Evolutionary conservation across 129 eudicot species (phyloP), one percentile per base, ranked within the genome.

Genomic region (Ambrosia trifida): DNA sequence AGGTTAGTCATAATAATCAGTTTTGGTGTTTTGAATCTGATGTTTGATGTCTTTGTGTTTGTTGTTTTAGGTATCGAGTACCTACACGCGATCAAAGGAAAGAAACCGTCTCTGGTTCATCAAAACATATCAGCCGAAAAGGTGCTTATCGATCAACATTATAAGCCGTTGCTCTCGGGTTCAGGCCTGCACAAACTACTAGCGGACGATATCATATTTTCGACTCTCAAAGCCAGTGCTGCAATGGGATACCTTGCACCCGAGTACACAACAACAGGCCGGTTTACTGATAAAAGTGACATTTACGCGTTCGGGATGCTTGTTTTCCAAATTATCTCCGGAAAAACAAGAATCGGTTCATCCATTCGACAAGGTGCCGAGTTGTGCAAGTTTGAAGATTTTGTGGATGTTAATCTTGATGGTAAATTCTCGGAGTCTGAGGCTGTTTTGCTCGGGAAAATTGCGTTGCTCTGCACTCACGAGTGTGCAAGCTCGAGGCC

Each of bases 211-310:
- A 85, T 89, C 14, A 78, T 85, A 68, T 92, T 86, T 66, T 92
- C 95, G 1, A 74, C 87, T 14, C 91, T 92, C n/a, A 92, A 92
- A 72, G 83, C 85, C 18, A 86, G 95, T 76, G 98, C 98, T 56
- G 98, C 96, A 8, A 92, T 89, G 95, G 98, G 98, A 43, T 92
- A 89, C 72, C 82, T 92, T 3, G 96, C 98, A 18, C 96, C 96
- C 0, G 98, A 92, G 72, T 92, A 92, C 88, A 89, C 98, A 7
- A 87, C 88, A 61, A 92, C 91, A 1, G 98, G 98, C 5, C 75
- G 84, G 33, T 89, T 89, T 75, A 92, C 96, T 1, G 96, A 92
- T 30, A 89, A 89, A 68, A 92, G 98, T 30, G 98, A 92, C 44
- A 50, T 92, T 0, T 92, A 89, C 17, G 96, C 98, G 0, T 92